Percentiles rank a stretch among this genome's conserved stretches.
phyloP scores from a whole-genome alignment of 805 yeast species.

The Hanseniaspora clermontiae region DNA sequence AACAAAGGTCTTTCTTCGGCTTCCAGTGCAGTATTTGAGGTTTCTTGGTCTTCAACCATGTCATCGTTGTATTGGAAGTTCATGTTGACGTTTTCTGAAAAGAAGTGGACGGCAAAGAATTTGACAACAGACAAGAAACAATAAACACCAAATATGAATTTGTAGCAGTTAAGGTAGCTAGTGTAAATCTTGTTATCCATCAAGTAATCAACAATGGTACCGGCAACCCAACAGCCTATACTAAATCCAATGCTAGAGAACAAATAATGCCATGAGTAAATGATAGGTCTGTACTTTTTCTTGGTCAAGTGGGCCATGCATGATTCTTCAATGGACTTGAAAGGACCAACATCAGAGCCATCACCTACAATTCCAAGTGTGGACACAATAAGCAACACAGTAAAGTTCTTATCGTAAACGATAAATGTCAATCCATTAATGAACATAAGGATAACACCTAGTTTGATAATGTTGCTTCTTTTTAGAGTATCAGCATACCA shows the following conservation, averaged over 20 bases:
- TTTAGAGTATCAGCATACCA: conserved; percentile 69
- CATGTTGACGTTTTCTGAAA: conserved; percentile 44
- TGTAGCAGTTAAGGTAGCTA: conserved; percentile 35
- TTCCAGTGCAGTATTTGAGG: neutral
- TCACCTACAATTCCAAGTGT: conserved; percentile 74
- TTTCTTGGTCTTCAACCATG: conserved; percentile 2
- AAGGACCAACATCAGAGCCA: conserved; percentile 86
- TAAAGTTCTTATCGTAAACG: conserved; percentile 36
- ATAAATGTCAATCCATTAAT: conserved; percentile 55
- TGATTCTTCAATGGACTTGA: conserved; percentile 74
- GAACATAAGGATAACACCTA: conserved; percentile 58
- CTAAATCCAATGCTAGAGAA: conserved; percentile 64
- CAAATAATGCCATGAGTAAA: conserved; percentile 63
- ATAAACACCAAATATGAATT: conserved; percentile 45
- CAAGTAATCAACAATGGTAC: conserved; percentile 41
- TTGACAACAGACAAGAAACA: conserved; percentile 43
- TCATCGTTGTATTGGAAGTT: conserved; percentile 15
- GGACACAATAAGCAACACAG: conserved; percentile 53
- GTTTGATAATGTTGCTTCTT: conserved; percentile 46
- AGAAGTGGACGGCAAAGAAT: conserved; percentile 36
- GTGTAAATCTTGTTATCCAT: conserved; percentile 27
- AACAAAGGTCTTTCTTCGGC: neutral
- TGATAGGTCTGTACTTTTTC: conserved; percentile 48
- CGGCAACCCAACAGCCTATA: conserved; percentile 53
- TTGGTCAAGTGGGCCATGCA: conserved; percentile 69